Evolutionary conservation across 768 basidiomycete species (phyloP).

Genomic region (Lactarius sanguifluus): DNA sequence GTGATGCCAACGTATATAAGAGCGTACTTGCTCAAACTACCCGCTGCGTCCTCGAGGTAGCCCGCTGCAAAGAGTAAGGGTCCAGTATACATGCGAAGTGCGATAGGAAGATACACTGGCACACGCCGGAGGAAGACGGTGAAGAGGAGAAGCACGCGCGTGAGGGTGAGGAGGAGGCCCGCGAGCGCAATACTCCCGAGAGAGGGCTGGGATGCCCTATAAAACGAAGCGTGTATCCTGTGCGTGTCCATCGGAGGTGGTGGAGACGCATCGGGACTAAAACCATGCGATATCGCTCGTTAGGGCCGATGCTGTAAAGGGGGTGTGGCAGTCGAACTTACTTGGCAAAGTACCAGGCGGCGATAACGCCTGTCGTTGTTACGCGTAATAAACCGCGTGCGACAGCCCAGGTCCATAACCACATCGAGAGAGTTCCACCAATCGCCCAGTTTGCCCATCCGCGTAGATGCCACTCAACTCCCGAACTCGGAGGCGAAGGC

Average conservation of each 20-base stretch:
- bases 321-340: slow-evolving; percentile 36
- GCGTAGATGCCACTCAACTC: slow-evolving; percentile 50
- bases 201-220: slow-evolving; percentile 77
- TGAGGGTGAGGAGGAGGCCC: slow-evolving; percentile 69
- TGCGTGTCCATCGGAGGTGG: slow-evolving; percentile 59
- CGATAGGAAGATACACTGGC: slow-evolving; percentile 52
- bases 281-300: slow-evolving; percentile 1
- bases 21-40: slow-evolving; percentile 59
- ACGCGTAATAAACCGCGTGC: slow-evolving; percentile 77
- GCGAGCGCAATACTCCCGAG: slow-evolving; percentile 78
- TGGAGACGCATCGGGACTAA: slow-evolving; percentile 36
- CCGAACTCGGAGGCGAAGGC: slow-evolving; percentile 39
- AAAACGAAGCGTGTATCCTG: slow-evolving; percentile 72
- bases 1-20: slow-evolving; percentile 56
- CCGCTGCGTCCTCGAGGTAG: slow-evolving; percentile 47
- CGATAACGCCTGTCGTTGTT: slow-evolving; percentile 78
- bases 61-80: slow-evolving; percentile 43
- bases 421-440: slow-evolving; percentile 48
- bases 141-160: slow-evolving; percentile 57
- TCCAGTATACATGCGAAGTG: slow-evolving; percentile 43
- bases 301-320: slow-evolving; percentile 8
- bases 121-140: slow-evolving; percentile 53
- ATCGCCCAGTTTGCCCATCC: slow-evolving; percentile 80
- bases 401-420: slow-evolving; percentile 79
- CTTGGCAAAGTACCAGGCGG: slow-evolving; percentile 87